Percentiles rank a stretch among this genome's conserved stretches.
Evolutionary conservation across 257 asterid species (phyloP).

Genomic region (Forsythia suspensa): DNA sequence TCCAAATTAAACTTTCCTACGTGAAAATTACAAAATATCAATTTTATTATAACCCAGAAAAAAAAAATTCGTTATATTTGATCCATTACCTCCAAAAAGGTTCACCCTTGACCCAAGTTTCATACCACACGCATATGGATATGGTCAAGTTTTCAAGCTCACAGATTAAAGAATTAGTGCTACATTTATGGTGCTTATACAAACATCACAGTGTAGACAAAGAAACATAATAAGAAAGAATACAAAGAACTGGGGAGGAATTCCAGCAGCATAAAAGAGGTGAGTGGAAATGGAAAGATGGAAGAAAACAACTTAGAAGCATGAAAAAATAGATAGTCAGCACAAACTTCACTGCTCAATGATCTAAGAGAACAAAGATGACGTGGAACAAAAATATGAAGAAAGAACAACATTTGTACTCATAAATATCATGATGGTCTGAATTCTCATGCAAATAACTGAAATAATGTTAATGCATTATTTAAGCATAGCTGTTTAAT

Average conservation of each 20-base stretch:
- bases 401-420: background rate
- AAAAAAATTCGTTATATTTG: constrained; percentile 6
- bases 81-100: background rate
- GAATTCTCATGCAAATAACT: background rate
- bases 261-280: background rate
- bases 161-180: background rate
- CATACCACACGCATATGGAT: background rate
- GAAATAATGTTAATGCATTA: background rate
- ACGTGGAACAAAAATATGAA: background rate
- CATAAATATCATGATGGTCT: background rate
- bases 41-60: background rate
- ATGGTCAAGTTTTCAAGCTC: background rate
- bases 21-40: constrained; percentile 28
- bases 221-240: background rate
- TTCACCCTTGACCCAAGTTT: constrained; percentile 1
- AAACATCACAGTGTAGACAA: background rate
- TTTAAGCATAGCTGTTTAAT: background rate
- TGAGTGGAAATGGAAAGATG: constrained; percentile 1
- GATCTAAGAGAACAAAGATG: background rate
- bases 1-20: constrained; percentile 89
- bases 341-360: background rate
- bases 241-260: background rate
- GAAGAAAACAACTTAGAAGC: constrained; percentile 13
- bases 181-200: constrained; percentile 7
- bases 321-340: background rate